Base-by-base conservation (phyloP, 2,329 filamentous ascomycete species). In the Fusarium sp. region DNA sequence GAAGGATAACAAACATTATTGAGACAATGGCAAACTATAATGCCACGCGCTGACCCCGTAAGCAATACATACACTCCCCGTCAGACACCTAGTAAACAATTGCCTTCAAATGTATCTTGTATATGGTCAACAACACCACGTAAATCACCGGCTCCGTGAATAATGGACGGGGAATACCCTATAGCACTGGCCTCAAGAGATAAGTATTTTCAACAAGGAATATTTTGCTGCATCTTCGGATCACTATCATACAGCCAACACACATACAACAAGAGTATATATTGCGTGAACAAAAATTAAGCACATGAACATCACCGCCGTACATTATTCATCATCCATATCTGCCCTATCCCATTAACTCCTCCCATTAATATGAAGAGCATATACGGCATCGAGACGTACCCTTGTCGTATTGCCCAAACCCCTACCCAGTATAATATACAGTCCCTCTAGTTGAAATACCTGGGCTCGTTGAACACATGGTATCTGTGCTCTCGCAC, bases 401-500 rank as follows among this genome's bases (percentile, higher is more conserved):
- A 31, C 63, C 59, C 39, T 48, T 57, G 31, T 45, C 61, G 49
- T 57, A 68, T 67, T 56, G 31, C 56, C 59, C 58, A 69, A 41
- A 42, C 38, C 52, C 56, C 28, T 26, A 33, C 18, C n/a, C 44
- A 42, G 24, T 12, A 17, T 45, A 58, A 36, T 35, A 12, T 45
- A 28, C 31, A 59, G n/a, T n/a, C 49, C 66, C 73, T 18, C 52
- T 75, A 75, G 55, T 75, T 75, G 73, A 83, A 92, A 80, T 96
- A 98, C 81, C 93, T 89, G 56, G 95, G 95, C 84, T 97, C 94
- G 76, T 98, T 89, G 83, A 99, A 98, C 36, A 98, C 96, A 82
- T 99, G 96, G 83, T 98, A 99, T 69, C 88, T 85, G 83, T 99
- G 96, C 9, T 94, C 96, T 68, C 96, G 88, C 10, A 98, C 94